Evolutionary conservation across 2,329 filamentous ascomycete genomes (phyloP).

Genomic region (Penicillium sp.): DNA sequence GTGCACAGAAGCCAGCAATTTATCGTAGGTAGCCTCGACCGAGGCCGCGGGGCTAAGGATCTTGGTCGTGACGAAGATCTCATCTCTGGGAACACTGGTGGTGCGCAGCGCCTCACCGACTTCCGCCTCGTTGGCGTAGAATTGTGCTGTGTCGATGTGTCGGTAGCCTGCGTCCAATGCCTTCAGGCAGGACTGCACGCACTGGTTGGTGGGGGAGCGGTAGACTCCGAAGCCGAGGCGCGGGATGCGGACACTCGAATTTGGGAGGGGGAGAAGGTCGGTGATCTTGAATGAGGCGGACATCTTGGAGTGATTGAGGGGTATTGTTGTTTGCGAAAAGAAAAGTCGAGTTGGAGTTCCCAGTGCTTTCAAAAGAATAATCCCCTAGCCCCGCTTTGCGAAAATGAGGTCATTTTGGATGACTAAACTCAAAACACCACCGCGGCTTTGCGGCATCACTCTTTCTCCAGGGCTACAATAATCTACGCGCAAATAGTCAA

Average conservation of each 20-base stretch:
- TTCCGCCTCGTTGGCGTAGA: slow-evolving; percentile 67
- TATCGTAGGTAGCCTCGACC: slow-evolving; percentile 60
- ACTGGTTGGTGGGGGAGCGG: slow-evolving; percentile 56
- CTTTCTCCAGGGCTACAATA: background rate
- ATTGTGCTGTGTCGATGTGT: slow-evolving; percentile 62
- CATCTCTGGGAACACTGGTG: slow-evolving; percentile 52
- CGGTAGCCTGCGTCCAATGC: slow-evolving; percentile 56
- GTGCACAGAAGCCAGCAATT: slow-evolving; percentile 60
- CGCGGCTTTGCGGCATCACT: background rate
- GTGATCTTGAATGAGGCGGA: slow-evolving; percentile 45
- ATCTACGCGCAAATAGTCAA: background rate
- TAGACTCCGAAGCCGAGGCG: slow-evolving; percentile 72
- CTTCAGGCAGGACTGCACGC: slow-evolving; percentile 57
- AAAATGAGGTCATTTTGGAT: slow-evolving; percentile 12
- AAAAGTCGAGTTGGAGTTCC: background rate
- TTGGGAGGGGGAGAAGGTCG: slow-evolving; percentile 52
- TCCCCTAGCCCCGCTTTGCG: slow-evolving; percentile 12
- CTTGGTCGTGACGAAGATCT: slow-evolving; percentile 72
- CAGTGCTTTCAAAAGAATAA: background rate
- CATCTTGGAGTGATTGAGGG: slow-evolving; percentile 24
- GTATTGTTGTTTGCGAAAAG: slow-evolving; percentile 3
- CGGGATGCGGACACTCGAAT: slow-evolving; percentile 58
- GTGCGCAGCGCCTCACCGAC: slow-evolving; percentile 64
- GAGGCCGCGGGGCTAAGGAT: slow-evolving; percentile 57
- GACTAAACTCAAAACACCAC: slow-evolving; percentile 3